Evolutionary conservation across 192 early-diverging fungal species (phyloP), one percentile per base, ranked within the genome.

Genomic region (Diversispora epigaea): DNA sequence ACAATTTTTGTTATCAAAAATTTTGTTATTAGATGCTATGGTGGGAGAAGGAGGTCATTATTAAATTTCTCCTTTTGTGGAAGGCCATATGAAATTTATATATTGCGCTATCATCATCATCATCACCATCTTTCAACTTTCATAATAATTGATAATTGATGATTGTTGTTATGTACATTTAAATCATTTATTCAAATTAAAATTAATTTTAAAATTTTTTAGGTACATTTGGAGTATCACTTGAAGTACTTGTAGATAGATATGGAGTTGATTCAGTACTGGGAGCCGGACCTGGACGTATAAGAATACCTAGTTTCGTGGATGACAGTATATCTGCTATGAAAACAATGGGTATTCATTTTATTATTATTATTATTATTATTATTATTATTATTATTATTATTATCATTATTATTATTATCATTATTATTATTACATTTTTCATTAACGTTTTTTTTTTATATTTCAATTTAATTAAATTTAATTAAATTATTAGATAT

Each of bases 221-320:
- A 56, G 94, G 93, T 3, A 98, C 94, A 0, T 99, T 99, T 86
- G 96, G 95, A 55, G 93, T 94, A 6, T 86, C 92, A 4, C 80
- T 99, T 22, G 95, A 97, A 57, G 82, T 85, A 14, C 82, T 99
- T 39, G 86, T 96, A 12, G 91, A 96, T 67, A 83, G 89, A 49
- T 90, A 94, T 75, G 93, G 95, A 9, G 88, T 94, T 9, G 93
- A 94, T 57, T 92, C 93, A 6, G 87, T 89, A 3, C 83, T 91
- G 60, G 91, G 82, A 32, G 88, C 80, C 58, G 90, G 86, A 56
- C 89, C 86, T 68, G 87, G 89, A 22, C 82, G 86, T 56, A 87
- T 94, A 49, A 81, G 86, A 10, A 88, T 99, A 55, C 96, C 97
- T 22, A 84, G 87, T 79, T 91, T 98, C 83, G 84, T 98, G 55